A percentile compares a stretch with the other conserved stretches of the same genome.
These are phyloP conservation scores for Mitragyna speciosa DNA, from an alignment of 257 asterid genomes.

Conservation along the genomic window DNA sequence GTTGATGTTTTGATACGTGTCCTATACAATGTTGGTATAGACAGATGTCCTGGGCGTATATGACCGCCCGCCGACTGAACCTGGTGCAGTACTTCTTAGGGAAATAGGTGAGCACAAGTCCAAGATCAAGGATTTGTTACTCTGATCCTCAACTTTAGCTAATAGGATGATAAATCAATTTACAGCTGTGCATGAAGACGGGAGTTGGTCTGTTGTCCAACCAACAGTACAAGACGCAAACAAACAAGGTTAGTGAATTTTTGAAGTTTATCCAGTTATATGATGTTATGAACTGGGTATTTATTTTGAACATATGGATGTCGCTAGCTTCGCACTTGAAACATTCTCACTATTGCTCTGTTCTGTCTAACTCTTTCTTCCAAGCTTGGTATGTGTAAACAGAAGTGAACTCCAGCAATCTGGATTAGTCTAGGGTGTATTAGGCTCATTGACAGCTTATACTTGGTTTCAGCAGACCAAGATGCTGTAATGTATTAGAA, in stretches of 20 bases:
- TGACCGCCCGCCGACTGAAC: slow-evolving; percentile 88
- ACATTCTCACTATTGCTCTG: background rate
- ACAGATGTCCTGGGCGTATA: slow-evolving; percentile 91
- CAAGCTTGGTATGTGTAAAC: background rate
- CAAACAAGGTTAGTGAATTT: slow-evolving; percentile 39
- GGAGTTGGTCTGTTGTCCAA: slow-evolving; percentile 80
- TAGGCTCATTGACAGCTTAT: background rate
- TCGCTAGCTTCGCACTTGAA: background rate
- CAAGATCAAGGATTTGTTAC: background rate
- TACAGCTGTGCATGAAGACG: slow-evolving; percentile 86
- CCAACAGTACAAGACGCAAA: slow-evolving; percentile 54
- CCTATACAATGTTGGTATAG: slow-evolving; percentile 52
- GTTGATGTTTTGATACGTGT: slow-evolving; percentile 10
- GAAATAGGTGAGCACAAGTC: slow-evolving; percentile 65
- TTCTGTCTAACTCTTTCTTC: background rate
- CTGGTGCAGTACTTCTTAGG: slow-evolving; percentile 68
- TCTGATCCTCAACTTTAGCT: background rate
- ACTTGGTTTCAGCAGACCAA: background rate
- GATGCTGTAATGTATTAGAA: background rate
- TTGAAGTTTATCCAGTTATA: background rate
- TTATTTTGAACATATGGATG: background rate
- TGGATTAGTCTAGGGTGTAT: background rate
- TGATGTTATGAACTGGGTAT: background rate
- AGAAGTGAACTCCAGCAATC: background rate
- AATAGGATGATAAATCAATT: slow-evolving; percentile 3